These are phyloP conservation scores for Dactylellina leptospora DNA, from an alignment of 2,329 filamentous ascomycete species.

Conservation along the genomic window DNA sequence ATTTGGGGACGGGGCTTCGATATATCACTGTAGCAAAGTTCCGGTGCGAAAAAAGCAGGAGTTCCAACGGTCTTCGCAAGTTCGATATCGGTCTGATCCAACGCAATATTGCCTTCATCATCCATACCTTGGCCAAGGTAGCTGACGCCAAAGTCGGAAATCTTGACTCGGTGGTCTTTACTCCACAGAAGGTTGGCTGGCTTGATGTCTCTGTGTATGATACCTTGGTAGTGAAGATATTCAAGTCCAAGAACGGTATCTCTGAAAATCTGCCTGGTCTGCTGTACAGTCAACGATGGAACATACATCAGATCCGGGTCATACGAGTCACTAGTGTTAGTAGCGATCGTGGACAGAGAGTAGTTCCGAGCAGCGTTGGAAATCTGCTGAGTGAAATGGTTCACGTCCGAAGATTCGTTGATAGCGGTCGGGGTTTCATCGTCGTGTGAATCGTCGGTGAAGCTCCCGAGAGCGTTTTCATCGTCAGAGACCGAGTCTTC, in stretches of 20 bases:
- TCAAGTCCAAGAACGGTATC: conserved; percentile 93
- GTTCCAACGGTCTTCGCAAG: conserved; percentile 98
- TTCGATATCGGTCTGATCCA: conserved; percentile 86
- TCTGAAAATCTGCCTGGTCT: conserved; percentile 84
- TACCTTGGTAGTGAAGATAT: conserved; percentile 87
- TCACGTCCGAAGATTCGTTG: conserved; percentile 43
- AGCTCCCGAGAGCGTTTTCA: conserved; percentile 45
- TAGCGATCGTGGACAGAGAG: conserved; percentile 51
- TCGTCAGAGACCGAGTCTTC: conserved; percentile 51
- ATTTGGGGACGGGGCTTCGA: conserved; percentile 73
- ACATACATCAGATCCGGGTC: conserved; percentile 82
- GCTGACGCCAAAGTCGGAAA: conserved; percentile 97
- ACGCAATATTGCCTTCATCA: conserved; percentile 77
- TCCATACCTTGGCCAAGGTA: conserved; percentile 90
- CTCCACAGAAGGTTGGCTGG: conserved; percentile 91
- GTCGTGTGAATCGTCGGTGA: conserved; percentile 52
- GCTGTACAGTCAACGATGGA: conserved; percentile 85
- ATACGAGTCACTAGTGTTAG: conserved; percentile 60
- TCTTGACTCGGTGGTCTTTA: conserved; percentile 86
- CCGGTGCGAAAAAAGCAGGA: conserved; percentile 95
- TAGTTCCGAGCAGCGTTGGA: conserved; percentile 37
- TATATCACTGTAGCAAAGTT: conserved; percentile 82
- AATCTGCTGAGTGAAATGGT: conserved; percentile 43
- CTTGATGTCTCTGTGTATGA: conserved; percentile 85
- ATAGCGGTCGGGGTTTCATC: conserved; percentile 51